A percentile compares a stretch with the other conserved stretches of the same genome.
phyloP scores from a whole-genome alignment of 805 yeast genomes.

The Isabelozyma heimii region DNA sequence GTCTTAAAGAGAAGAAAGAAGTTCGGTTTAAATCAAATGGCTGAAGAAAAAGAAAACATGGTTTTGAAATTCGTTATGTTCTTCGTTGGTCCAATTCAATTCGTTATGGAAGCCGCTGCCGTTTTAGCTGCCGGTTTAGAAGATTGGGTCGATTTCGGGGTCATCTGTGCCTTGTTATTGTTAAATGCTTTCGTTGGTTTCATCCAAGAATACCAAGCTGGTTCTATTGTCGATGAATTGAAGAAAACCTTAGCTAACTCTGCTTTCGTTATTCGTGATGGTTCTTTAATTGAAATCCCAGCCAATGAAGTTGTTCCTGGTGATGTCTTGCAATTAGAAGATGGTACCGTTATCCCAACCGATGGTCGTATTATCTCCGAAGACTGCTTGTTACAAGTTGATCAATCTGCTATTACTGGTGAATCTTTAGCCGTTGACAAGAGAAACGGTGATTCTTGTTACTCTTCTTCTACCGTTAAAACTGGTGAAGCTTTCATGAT shows the following conservation, averaged over 20 bases:
- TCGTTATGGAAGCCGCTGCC: conserved; percentile 97
- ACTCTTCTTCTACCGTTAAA: conserved; percentile 92
- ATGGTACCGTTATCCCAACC: conserved; percentile 89
- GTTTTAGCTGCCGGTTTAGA: conserved; percentile 92
- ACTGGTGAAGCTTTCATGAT: conserved; percentile 94
- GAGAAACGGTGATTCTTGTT: conserved; percentile 79
- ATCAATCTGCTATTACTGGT: conserved; percentile 97
- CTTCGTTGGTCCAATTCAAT: conserved; percentile 94
- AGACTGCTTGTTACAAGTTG: conserved; percentile 84
- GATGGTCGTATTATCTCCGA: conserved; percentile 89
- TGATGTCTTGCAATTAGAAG: conserved; percentile 89
- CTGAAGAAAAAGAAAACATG: conserved; percentile 81
- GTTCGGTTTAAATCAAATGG: conserved; percentile 87
- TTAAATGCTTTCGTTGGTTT: conserved; percentile 94
- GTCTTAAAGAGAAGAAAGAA: conserved; percentile 82
- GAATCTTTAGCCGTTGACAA: conserved; percentile 95
- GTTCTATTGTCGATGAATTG: conserved; percentile 95
- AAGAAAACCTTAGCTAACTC: conserved; percentile 92
- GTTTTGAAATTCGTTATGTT: conserved; percentile 78
- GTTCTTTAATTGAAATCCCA: conserved; percentile 69
- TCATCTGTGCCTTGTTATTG: conserved; percentile 80
- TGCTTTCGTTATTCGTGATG: conserved; percentile 83
- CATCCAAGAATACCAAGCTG: conserved; percentile 97
- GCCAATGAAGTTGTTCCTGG: conserved; percentile 92
- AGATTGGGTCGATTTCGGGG: conserved; percentile 99